phyloP scores from a whole-genome alignment of 2,329 filamentous ascomycete species.

The Xylariaceae sp. region DNA sequence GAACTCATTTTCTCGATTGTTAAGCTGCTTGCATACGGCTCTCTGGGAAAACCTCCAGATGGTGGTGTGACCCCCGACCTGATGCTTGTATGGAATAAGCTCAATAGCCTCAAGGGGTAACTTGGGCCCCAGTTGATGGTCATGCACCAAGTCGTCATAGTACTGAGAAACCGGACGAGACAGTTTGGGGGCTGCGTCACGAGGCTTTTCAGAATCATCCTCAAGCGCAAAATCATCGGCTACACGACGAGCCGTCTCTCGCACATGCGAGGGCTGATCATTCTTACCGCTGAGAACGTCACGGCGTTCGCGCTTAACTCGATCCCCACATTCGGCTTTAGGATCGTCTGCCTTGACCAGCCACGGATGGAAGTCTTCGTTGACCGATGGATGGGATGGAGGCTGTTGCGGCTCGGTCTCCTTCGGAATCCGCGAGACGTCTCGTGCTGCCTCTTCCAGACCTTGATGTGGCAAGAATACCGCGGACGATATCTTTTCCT shows the following conservation, averaged over 20 bases:
- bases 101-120: constrained; percentile 83
- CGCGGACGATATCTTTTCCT: constrained; percentile 82
- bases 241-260: constrained; percentile 26
- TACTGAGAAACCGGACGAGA: constrained; percentile 33
- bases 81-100: constrained; percentile 92
- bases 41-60: constrained; percentile 92
- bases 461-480: constrained; percentile 73
- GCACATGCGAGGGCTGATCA: constrained; percentile 15
- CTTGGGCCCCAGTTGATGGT: constrained; percentile 43
- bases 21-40: constrained; percentile 96
- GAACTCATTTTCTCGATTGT: constrained; percentile 97
- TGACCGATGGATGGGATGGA: constrained; percentile 18
- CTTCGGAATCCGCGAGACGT: constrained; percentile 18
- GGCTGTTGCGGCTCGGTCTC: constrained; percentile 22
- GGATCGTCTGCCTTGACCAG: constrained; percentile 51
- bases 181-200: constrained; percentile 27
- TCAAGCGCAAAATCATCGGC: constrained; percentile 34
- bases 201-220: constrained; percentile 32
- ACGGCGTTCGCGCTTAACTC: constrained; percentile 28
- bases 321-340: constrained; percentile 26
- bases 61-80: constrained; percentile 94
- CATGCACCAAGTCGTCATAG: constrained; percentile 42
- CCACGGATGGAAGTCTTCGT: constrained; percentile 42
- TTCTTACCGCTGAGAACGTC: constrained; percentile 18
- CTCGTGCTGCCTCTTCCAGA: constrained; percentile 31